Evolutionary conservation across 1,139 yeast species (phyloP), one percentile per base, ranked within the genome.

Genomic region (Geotrichum aggregatum): DNA sequence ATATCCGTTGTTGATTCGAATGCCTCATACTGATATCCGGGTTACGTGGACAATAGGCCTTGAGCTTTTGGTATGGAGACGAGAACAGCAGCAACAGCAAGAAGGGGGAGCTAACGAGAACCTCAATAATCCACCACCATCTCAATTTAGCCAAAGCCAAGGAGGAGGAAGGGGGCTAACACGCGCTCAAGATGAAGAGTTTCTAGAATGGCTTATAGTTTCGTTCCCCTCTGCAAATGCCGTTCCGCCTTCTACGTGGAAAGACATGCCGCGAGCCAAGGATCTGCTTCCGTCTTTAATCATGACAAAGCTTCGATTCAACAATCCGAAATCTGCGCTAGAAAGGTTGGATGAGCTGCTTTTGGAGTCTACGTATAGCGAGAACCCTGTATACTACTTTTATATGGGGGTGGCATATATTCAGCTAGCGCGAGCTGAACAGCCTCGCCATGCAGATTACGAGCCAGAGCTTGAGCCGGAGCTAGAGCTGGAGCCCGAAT

Each of bases 1-100:
- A 1, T 75, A 75, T 55, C 68, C 78, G 41, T 44, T 72, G 5
- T 55, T 76, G 14, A 62, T 76, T 1, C 62, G 78, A 43, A 60
- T 72, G 7, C 74, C 74, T 1, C 60, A 61, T n/a, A 70, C 74
- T 3, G 78, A 76, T 59, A 59, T 76, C 3, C 63, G 78, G 45
- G 61, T 70, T 2, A 58, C 77, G 7, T 77, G 81, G 81, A 76
- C 79, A 1, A 55, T 76, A 16, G 80, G 78, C 2, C 63, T 76
- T 8, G 74, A 70, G 38, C 56, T 70, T 22, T 56, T 63, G n/a
- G 31, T 39, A 5, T 60, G 64, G 63, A 52, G 61, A 45, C 49
- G 65, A 38, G 63, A 64, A 40, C 31, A 47, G n/a, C 42, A 50
- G 22, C 61, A 63, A 30, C 46, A 42, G 3, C 40, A n/a, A 36